Base-by-base conservation (phyloP, 179 eudicot species). In the Silene coronaria region DNA sequence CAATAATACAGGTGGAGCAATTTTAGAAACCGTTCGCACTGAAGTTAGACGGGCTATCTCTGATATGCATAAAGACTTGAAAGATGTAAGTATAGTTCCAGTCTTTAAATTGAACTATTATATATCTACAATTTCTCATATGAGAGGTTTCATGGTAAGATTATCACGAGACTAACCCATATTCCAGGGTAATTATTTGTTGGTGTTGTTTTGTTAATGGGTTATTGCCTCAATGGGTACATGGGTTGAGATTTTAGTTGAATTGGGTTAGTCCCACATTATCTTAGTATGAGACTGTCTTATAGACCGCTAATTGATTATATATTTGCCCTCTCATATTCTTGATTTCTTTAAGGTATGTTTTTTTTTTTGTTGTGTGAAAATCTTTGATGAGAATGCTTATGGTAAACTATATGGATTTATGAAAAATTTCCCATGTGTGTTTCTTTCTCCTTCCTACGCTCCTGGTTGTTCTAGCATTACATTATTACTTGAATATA, bases 21-120 rank as follows among this genome's bases (percentile, higher is more conserved):
- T 87, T 71, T 65, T 85, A 79, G 88, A 85, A 86, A 89, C 91
- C 61, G 90, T 86, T 62, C 81, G 82, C 70, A 85, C 88, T 45
- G 89, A 85, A 81, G 91, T 89, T 72, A 83, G 85, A 51, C 85
- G 83, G 66, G 91, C 89, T 53, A 82, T 88, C 64, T 82, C 82
- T 78, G 85, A 89, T 76, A 84, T 88, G 59, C 88, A 86, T 70
- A 80, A 74, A 78, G 89, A 89, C 78, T 77, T 86, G 24, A 82
- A 82, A 85, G 80, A 68, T 67, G 90, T 87, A 69, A 86, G 87
- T 70, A 22, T 28, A 19, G 11, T 17, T 4, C 63, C 30, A 2
- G n/a, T 32, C 16, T 61, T 11, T 32, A 10, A 19, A 8, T 12
- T 42, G 45, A 68, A 74, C 28, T 45, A 69, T 45, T 16, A 12